Evolutionary conservation across 352 stramenopile species (phyloP), one percentile per base, ranked within the genome.

Genomic region (Pythium oligandrum): DNA sequence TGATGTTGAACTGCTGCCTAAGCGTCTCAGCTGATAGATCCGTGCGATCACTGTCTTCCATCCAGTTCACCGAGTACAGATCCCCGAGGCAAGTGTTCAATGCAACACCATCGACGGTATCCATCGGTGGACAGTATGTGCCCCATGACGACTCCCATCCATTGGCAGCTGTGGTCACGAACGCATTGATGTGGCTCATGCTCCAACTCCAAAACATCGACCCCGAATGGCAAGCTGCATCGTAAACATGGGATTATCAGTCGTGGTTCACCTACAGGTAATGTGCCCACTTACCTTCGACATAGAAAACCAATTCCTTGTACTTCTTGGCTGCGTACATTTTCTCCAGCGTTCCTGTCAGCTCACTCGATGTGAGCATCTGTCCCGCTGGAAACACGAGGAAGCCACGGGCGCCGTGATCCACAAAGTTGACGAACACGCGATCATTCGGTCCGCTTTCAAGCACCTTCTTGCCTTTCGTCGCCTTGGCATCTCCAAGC

Each of bases 341-440:
- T 3, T 57, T 70, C 47, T 75, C 55, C 33, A 98, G 73, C 17
- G 88, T 74, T 11, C 64, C 40, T 12, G 83, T 77, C 11, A 97
- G 72, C 10, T 78, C 71, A 30, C 75, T 64, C 31, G 85, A 74
- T n/a, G 76, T 74, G 11, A 98, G 64, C 32, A 80, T 66, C 51
- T 95, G 68, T 44, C 76, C 83, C 33, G 78, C 44, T 0, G 88
- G 86, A 61, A 96, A 96, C 55, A 86, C 78, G 0, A 98, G 57
- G 42, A 95, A 80, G 6, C 88, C 86, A 3, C 79, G 66, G 3
- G 81, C 89, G 45, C 91, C 91, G 54, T 98, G 91, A 59, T 98
- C 88, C 37, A 96, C 76, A 68, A 96, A 97, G 60, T 96, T 96
- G 49, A 98, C 63, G 60, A 97, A 98, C 32, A 98, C 88, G 43